phyloP scores from a whole-genome alignment of 768 basidiomycete species.

The Boletus edulis region DNA sequence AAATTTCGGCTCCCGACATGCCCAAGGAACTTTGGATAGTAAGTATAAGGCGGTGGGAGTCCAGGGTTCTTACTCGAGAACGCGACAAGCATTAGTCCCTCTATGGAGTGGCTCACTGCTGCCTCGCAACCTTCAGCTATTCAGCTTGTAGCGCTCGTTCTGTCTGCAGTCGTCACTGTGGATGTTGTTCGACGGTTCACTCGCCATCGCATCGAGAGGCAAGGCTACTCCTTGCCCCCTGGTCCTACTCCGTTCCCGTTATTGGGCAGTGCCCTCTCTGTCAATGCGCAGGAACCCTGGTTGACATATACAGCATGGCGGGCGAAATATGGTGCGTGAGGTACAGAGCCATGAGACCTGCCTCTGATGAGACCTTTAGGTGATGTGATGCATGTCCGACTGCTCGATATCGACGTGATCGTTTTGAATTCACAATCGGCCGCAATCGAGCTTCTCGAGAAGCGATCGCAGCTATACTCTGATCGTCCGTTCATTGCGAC shows the following conservation, averaged over 20 bases:
- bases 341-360: not conserved
- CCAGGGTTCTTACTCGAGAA: too few relatives aligned
- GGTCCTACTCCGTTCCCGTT: conserved; percentile 4
- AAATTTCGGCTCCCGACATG: too few relatives aligned
- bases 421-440: not conserved
- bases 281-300: not conserved
- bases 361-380: not conserved
- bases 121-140: not conserved
- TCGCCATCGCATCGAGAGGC: not conserved
- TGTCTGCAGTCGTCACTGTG: not conserved
- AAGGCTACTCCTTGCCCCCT: conserved; percentile 3
- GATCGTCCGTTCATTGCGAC: conserved; percentile 6
- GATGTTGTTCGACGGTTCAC: not conserved
- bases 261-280: conserved; percentile 3
- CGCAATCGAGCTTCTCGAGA: conserved; percentile 2
- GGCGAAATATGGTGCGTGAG: conserved; percentile 1
- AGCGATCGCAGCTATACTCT: conserved; percentile 12
- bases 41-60: too few relatives aligned
- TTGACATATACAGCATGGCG: conserved; percentile 5
- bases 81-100: too few relatives aligned
- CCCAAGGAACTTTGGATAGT: too few relatives aligned
- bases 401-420: conserved; percentile 3
- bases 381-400: conserved; percentile 1
- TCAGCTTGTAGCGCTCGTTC: not conserved
- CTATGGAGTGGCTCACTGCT: not conserved